These are phyloP conservation scores for Moesziomyces parantarcticus DNA, from an alignment of 1,284 basidiomycete species.

Conservation along the genomic window DNA sequence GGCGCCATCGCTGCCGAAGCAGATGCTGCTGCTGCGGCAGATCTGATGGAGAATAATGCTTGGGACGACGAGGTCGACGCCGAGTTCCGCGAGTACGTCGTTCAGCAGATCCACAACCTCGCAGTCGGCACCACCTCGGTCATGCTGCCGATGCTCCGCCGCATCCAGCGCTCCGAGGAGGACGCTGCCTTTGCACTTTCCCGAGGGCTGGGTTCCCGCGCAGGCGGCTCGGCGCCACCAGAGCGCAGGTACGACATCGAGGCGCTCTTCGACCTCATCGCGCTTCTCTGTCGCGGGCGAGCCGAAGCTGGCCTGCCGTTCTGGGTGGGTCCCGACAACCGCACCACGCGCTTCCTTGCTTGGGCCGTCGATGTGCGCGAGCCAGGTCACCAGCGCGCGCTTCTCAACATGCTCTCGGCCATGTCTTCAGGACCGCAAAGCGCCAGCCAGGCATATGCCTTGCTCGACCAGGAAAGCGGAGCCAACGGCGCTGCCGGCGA, in stretches of 20 bases:
- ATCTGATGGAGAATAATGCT: constrained; percentile 46
- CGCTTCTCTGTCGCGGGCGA: constrained; percentile 58
- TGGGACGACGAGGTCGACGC: constrained; percentile 68
- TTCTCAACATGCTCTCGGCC: constrained; percentile 65
- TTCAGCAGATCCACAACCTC: constrained; percentile 61
- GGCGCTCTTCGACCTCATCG: constrained; percentile 64
- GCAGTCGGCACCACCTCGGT: constrained; percentile 50
- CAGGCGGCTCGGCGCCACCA: constrained; percentile 52
- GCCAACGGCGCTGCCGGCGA: constrained; percentile 41
- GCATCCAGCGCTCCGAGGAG: constrained; percentile 65
- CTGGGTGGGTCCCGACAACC: constrained; percentile 69
- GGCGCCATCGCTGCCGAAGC: constrained; percentile 51
- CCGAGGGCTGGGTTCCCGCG: constrained; percentile 26
- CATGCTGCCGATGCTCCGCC: constrained; percentile 62
- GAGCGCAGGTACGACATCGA: constrained; percentile 65
- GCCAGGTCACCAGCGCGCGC: constrained; percentile 62
- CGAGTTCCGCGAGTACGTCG: constrained; percentile 63
- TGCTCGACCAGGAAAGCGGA: constrained; percentile 54
- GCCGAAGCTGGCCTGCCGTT: constrained; percentile 61
- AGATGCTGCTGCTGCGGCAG: constrained; percentile 44
- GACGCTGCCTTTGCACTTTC: constrained; percentile 62
- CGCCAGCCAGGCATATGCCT: constrained; percentile 61
- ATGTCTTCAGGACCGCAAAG: constrained; percentile 62
- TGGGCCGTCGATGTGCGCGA: constrained; percentile 67
- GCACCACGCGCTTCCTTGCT: constrained; percentile 62